Base-by-base conservation (phyloP, 2,329 filamentous ascomycete species). In the Fusarium subtropicale region DNA sequence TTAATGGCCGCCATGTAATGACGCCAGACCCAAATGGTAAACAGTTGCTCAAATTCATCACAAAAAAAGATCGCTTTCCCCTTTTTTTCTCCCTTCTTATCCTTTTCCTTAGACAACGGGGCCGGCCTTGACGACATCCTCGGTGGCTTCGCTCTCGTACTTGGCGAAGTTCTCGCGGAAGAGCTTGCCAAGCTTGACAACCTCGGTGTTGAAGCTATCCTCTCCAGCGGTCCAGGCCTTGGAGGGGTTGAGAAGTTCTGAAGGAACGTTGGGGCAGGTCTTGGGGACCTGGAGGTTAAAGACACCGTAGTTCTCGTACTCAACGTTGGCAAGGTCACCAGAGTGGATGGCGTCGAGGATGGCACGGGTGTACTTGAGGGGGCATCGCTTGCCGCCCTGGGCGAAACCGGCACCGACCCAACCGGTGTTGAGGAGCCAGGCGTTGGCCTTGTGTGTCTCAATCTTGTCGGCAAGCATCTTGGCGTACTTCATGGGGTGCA, bases 401-500 rank as follows among this genome's bases (percentile, higher is more conserved):
- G 91, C 90, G 77, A 92, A 92, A 78, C 93, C 93, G 76, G 94
- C 94, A 79, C 94, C 94, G 79, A 97, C 94, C 94, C 94, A 97
- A 75, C 94, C 94, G 76, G 94, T 97, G 91, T 97, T 97, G 82
- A 99, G 91, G 74, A 99, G 88, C 96, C 96, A 99, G 76, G 95
- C 96, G 81, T 97, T 97, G 83, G 94, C 91, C 77, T 94, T 92
- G 90, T 99, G 94, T 75, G 93, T 81, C 78, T 95, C 89, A 79
- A 99, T 99, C 91, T 98, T 98, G 81, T 97, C 93, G 38, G 96
- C 96, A 67, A 99, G 88, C 96, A 99, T 99, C 86, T 91, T 91
- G 75, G 96, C 96, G 84, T 99, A 99, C 81, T 93, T 92, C 96
- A 99, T 99, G 76, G 96, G 96, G 88, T 99, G 96, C 62, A 99